Conservation (phyloP, 345 rosid genomes). For the Murraya paniculata region DNA sequence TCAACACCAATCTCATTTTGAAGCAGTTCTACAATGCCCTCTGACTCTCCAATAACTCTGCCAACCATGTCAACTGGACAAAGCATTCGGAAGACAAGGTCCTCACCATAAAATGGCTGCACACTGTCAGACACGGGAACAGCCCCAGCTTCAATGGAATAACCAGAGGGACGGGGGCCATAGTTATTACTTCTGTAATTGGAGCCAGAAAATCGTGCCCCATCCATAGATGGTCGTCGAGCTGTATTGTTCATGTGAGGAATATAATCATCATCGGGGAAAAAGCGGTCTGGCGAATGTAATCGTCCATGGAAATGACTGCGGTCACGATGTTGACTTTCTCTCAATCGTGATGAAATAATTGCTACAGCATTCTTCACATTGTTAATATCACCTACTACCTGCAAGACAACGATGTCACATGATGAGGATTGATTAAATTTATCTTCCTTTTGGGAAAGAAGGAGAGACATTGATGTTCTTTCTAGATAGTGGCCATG, state of each 20-base stretch:
- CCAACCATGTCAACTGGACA: conserved; percentile 84
- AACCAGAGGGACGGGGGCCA: conserved; percentile 54
- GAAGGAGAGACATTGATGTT: not conserved
- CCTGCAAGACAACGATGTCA: conserved; percentile 40
- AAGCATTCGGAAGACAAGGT: conserved; percentile 83
- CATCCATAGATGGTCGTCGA: conserved; percentile 59
- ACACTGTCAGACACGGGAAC: conserved; percentile 47
- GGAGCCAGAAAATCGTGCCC: conserved; percentile 47
- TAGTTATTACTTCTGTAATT: conserved; percentile 54
- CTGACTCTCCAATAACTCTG: conserved; percentile 67
- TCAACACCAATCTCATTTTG: conserved; percentile 93
- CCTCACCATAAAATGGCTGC: conserved; percentile 65
- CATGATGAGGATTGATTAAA: not conserved
- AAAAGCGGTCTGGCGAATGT: conserved; percentile 71
- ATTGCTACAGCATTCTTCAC: conserved; percentile 78
- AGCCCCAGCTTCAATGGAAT: conserved; percentile 41
- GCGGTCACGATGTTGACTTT: conserved; percentile 97
- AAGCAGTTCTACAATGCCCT: conserved; percentile 78
- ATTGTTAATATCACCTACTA: conserved; percentile 73
- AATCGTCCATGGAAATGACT: conserved; percentile 69
- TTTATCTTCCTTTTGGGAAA: not conserved
- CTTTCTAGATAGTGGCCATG: not conserved
- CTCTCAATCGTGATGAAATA: conserved; percentile 84
- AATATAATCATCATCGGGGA: conserved; percentile 73
- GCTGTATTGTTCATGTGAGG: conserved; percentile 50